Evolutionary conservation across 108 stramenopile species (phyloP), one percentile per base, ranked within the genome.

Genomic region (Skeletonema grethae): DNA sequence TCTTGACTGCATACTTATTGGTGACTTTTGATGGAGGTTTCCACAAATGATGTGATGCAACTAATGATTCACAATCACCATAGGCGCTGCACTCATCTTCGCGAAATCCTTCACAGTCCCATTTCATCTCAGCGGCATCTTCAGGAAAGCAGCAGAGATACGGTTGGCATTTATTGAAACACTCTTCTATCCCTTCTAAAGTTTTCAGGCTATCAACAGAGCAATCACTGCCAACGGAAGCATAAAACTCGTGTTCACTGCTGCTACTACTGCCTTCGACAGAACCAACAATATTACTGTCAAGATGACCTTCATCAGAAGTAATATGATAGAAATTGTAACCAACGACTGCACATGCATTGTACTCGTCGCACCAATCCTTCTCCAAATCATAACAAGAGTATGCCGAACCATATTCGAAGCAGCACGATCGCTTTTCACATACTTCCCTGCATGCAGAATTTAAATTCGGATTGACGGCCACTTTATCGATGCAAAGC

Each of bases 351-450:
- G 34, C 34, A 28, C 68, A 69, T 58, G 68, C 36, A 41, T 69
- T 60, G 57, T 41, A 69, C 35, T 69, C 68, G 4, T 69, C 68
- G 9, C 68, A 69, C 68, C 68, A 69, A 22, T 58, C 68, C 39
- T 58, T 57, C 57, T 69, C 68, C 68, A 69, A 43, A 22, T 16
- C 9, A 39, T 69, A 69, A 34, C 68, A 69, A 12, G 68, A 69
- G 43, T 59, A 69, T 20, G 34, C 22, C 5, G 57, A 39, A 13
- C 15, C 15, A 34, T 25, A 5, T 59, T 69, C 68, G 34, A 69
- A 69, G 18, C 68, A 69, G 28, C 68, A 69, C 25, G 68, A 69
- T 12, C 68, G 57, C 36, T 5, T 22, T 5, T 58, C 56, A 28
- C 68, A 69, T 25, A 20, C 39, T 2, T 59, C 57, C 0, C 58